Conservation (phyloP, 352 stramenopile species). For the Phytophthora tubulina region DNA sequence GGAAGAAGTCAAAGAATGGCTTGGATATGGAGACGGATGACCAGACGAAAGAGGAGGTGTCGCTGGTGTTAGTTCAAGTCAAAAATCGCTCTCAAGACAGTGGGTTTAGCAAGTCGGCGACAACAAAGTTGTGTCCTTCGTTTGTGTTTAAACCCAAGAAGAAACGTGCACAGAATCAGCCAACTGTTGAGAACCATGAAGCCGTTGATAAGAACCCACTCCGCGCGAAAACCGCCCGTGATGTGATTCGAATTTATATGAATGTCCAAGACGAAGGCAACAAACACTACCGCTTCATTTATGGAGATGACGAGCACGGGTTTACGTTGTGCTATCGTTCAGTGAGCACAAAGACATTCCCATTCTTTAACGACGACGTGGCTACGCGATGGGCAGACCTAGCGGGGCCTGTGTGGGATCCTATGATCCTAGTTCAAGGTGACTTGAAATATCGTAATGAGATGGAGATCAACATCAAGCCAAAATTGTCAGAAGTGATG, state of each 20-base stretch:
- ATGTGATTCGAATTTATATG: neutral
- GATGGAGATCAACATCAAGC: neutral
- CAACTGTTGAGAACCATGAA: neutral
- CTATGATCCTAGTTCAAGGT: neutral
- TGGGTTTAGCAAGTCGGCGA: neutral
- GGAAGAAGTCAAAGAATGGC: neutral
- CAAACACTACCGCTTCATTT: neutral
- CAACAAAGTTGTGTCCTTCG: neutral
- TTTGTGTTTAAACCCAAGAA: neutral
- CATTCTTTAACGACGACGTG: neutral
- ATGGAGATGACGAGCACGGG: too few relatives aligned
- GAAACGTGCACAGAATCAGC: neutral
- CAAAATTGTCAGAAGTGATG: too few relatives aligned
- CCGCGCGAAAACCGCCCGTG: neutral
- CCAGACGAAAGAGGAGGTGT: neutral
- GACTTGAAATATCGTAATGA: neutral
- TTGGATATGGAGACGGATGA: neutral
- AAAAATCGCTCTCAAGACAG: neutral
- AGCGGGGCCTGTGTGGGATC: neutral
- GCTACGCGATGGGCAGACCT: neutral
- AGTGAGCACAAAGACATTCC: neutral
- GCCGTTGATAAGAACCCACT: neutral
- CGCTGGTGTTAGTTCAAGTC: neutral
- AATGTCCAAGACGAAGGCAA: neutral
- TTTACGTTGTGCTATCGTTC: slow-evolving; percentile 7